Evolutionary conservation across 73 alveolate genomes (phyloP), one percentile per base, ranked within the genome.

Genomic region (Tetrahymena thermophila): DNA sequence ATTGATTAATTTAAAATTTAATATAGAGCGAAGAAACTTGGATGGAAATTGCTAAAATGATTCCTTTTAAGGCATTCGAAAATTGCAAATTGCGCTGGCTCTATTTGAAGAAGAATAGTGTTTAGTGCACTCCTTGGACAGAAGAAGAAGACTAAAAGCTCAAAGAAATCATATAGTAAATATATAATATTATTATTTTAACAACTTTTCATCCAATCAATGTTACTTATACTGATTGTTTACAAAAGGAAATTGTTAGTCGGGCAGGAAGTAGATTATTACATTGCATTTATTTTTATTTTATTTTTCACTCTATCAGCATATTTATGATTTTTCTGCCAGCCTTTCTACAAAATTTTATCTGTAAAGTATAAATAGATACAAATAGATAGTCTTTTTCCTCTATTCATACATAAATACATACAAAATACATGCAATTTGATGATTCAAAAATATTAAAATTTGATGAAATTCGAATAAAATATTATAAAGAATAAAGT

Each of bases 31-130:
- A 71, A 19, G 89, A 71, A 71, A 71, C 89, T 31, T 71, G 89
- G 89, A 71, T 71, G 89, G 89, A 71, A 71, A 71, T 71, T 71
- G 89, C 89, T 71, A 71, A 71, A 71, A 71, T 71, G 89, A 71
- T 71, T 71, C 89, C 89, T 25, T 71, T 28, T 71, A 71, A 71
- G 37, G 89, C 89, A 19, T 71, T 71, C 89, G 89, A 71, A 71
- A 71, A 71, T 31, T 71, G 89, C 37, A 71, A 71, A n/a, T 71
- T 71, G 89, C 89, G 89, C 89, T 71, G 89, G 89, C 89, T 71
- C 89, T 71, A 71, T 71, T 71, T 71, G 37, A 71, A 71, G 89
- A 71, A 71, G 13, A 71, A 71, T 8, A 71, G 89, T 71, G 89
- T 71, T 71, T 31, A 71, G 23, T 71, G 89, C 37, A 71, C 89